These are phyloP conservation scores for Beta vulgaris DNA, from an alignment of 148 eudicot genomes.

Conservation along the genomic window DNA sequence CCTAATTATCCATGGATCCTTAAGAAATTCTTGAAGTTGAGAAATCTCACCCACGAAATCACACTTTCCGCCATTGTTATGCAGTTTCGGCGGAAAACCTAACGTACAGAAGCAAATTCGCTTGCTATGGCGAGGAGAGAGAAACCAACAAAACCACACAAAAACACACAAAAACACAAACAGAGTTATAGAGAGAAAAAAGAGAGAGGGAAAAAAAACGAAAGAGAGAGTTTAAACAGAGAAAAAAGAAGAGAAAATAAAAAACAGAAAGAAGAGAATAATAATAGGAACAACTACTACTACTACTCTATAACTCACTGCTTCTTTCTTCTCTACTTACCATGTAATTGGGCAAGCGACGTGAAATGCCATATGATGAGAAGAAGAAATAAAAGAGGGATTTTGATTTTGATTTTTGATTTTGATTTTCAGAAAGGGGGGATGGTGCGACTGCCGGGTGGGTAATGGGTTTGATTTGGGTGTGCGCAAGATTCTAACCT, in stretches of 20 bases:
- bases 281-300: too few species aligned
- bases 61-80: conserved; percentile 19
- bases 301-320: too few species aligned
- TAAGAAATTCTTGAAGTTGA: conserved; percentile 39
- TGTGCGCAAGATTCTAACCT: too few species aligned
- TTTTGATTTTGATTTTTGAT: conserved; percentile 49
- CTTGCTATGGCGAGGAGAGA: conserved; percentile 45
- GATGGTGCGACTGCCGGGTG: too few species aligned
- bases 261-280: neutral
- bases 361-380: conserved; percentile 69
- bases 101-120: conserved; percentile 71
- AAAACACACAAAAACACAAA: conserved; percentile 1
- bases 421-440: too few species aligned
- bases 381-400: conserved; percentile 15
- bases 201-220: conserved; percentile 12
- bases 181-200: neutral
- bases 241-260: conserved; percentile 18
- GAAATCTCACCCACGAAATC: conserved; percentile 44
- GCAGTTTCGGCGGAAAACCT: conserved; percentile 57
- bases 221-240: neutral
- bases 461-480: too few species aligned
- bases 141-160: neutral
- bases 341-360: conserved; percentile 97
- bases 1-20: conserved; percentile 64
- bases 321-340: too few species aligned